A percentile compares a stretch with the other conserved stretches of the same genome.
Evolutionary conservation across 2,329 filamentous ascomycete species (phyloP).

Genomic region (Aspergillus viridinutans): DNA sequence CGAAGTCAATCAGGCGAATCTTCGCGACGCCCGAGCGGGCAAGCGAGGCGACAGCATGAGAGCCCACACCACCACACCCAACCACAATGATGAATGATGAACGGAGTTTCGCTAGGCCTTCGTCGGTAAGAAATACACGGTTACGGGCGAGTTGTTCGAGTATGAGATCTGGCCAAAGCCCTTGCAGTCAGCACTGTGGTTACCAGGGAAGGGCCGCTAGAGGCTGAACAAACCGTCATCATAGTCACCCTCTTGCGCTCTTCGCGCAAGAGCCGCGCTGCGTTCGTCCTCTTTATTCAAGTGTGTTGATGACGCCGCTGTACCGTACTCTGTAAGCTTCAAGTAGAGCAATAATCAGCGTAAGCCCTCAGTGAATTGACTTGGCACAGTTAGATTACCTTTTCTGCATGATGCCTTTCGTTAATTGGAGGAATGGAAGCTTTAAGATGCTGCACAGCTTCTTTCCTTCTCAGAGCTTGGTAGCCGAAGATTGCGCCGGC

Average conservation of each 20-base stretch:
- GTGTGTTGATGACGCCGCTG: slow-evolving; percentile 26
- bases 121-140: slow-evolving; percentile 80
- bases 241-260: slow-evolving; percentile 60
- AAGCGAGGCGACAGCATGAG: slow-evolving; percentile 80
- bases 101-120: slow-evolving; percentile 74
- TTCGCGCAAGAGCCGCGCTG: slow-evolving; percentile 54
- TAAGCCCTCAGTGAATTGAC: neutral
- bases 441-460: slow-evolving; percentile 56
- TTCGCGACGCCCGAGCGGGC: slow-evolving; percentile 85
- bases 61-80: slow-evolving; percentile 90
- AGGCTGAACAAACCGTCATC: slow-evolving; percentile 50
- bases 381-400: slow-evolving; percentile 32
- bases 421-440: slow-evolving; percentile 57
- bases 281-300: slow-evolving; percentile 53
- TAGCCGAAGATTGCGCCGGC: slow-evolving; percentile 53
- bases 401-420: slow-evolving; percentile 48
- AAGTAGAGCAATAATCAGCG: slow-evolving; percentile 34
- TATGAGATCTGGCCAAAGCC: slow-evolving; percentile 64
- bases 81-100: slow-evolving; percentile 82
- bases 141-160: slow-evolving; percentile 93
- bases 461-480: slow-evolving; percentile 52
- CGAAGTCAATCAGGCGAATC: slow-evolving; percentile 89
- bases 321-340: slow-evolving; percentile 50
- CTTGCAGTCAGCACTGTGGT: slow-evolving; percentile 1
- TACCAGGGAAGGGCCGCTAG: neutral